phyloP scores from a whole-genome alignment of 2,329 filamentous ascomycete species.

The Ilyonectria mors-panacis region DNA sequence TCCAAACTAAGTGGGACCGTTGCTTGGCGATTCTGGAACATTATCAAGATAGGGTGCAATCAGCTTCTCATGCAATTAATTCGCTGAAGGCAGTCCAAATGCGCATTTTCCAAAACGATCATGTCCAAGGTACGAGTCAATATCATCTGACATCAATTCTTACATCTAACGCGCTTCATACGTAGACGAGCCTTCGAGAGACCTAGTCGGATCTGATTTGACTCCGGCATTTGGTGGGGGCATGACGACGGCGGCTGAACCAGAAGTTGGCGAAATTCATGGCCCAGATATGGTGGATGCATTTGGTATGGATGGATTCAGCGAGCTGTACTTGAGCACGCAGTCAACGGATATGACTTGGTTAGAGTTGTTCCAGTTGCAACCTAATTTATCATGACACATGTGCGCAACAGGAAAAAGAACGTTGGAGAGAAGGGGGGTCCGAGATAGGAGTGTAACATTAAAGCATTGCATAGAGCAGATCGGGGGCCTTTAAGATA shows the following conservation, averaged over 20 bases:
- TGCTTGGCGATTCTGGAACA: conserved; percentile 2
- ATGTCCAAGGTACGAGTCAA: neutral
- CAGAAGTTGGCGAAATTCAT: neutral
- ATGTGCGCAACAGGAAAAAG: neutral
- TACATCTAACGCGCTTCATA: neutral
- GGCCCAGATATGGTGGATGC: neutral
- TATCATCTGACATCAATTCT: neutral
- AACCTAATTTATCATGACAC: conserved; percentile 12
- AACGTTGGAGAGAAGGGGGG: neutral
- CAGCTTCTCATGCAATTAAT: conserved; percentile 3
- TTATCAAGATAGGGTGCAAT: conserved; percentile 13
- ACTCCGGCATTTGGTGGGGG: neutral
- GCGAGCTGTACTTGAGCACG: conserved; percentile 4
- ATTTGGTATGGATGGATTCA: conserved; percentile 4
- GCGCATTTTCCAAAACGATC: neutral
- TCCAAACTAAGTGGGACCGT: conserved; percentile 6
- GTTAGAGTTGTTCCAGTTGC: conserved; percentile 10
- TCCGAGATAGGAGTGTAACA: no score
- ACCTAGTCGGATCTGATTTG: neutral
- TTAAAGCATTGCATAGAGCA: no score
- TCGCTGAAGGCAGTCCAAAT: neutral
- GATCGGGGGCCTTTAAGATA: no score
- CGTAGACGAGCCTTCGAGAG: neutral
- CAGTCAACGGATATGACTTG: conserved; percentile 9
- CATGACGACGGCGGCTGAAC: neutral